Evolutionary conservation across 192 early-diverging fungal genomes (phyloP), one percentile per base, ranked within the genome.

Genomic region (Coemansia interrupta): DNA sequence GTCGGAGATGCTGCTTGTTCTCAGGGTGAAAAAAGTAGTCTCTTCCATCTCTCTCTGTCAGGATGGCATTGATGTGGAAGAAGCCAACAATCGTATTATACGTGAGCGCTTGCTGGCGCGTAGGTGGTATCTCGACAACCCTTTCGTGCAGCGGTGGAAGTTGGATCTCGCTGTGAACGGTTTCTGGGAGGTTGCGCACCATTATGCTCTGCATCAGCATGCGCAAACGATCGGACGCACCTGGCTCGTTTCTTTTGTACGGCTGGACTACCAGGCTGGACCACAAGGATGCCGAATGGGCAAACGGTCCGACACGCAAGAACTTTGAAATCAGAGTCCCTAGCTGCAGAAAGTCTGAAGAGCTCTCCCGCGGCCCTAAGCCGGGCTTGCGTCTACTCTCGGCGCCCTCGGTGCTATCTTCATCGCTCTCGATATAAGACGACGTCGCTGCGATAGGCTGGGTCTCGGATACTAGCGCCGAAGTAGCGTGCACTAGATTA

Each of bases 11-110:
- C 28, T 67, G 80, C 13, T 67, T 70, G 65, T 89, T 87, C 6
- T 75, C 70, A 0, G 81, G 74, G 42, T 88, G 85, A 54, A 90
- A 90, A 29, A 91, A 83, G 59, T 93, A 93, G 61, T 93, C 91
- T 24, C 76, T 67, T 14, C 83, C 87, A 10, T 46, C 68, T 6
- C 87, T 74, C 49, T 90, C 78, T 0, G 87, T 84, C 18, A 90
- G 66, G 9, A 32, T 36, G 4, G 88, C 85, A 58, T 93, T 93
- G 22, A 87, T 63, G 28, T 83, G 83, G 47, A 92, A 86, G 39
- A 88, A 72, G 0, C 85, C 81, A 10, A 90, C 73, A 29, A 66
- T 53, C 1, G 64, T 62, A 53, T 79, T 79, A 60, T 79, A 73
- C 23, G 70, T 69, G 26, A 79, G 56, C 17, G 60, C 52, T 44